Conservation (phyloP, 106 monocot species). For the Chionographis japonica region DNA sequence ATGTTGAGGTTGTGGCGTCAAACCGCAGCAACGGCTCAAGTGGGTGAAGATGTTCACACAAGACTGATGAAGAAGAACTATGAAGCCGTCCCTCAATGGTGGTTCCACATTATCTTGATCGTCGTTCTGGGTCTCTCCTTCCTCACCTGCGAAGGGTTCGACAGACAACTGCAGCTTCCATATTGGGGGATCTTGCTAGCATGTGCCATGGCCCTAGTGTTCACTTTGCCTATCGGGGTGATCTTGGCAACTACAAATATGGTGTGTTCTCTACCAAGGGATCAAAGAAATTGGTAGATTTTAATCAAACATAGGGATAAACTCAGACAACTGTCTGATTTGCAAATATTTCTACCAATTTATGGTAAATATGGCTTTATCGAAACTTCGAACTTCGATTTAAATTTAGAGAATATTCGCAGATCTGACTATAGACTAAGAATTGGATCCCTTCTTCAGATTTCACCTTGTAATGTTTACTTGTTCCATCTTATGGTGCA, state of each 20-base stretch:
- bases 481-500: neutral
- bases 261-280: neutral
- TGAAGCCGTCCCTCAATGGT: conserved; percentile 1
- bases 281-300: neutral
- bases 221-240: conserved; percentile 3
- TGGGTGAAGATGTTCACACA: neutral
- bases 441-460: no score
- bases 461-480: neutral
- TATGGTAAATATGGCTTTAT: no score
- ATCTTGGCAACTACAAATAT: neutral
- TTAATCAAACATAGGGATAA: no score
- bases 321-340: no score
- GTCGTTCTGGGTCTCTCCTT: neutral
- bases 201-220: neutral
- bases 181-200: conserved; percentile 4
- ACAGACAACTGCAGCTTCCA: conserved; percentile 5
- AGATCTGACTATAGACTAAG: no score
- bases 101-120: neutral
- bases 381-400: no score
- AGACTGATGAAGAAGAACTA: conserved; percentile 10
- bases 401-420: no score
- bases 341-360: no score
- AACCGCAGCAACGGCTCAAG: no score
- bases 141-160: neutral
- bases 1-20: no score